A percentile compares a stretch with the other conserved stretches of the same genome.
phyloP scores from a whole-genome alignment of 2,329 filamentous ascomycete species.

The Emergomyces pasteurianus region DNA sequence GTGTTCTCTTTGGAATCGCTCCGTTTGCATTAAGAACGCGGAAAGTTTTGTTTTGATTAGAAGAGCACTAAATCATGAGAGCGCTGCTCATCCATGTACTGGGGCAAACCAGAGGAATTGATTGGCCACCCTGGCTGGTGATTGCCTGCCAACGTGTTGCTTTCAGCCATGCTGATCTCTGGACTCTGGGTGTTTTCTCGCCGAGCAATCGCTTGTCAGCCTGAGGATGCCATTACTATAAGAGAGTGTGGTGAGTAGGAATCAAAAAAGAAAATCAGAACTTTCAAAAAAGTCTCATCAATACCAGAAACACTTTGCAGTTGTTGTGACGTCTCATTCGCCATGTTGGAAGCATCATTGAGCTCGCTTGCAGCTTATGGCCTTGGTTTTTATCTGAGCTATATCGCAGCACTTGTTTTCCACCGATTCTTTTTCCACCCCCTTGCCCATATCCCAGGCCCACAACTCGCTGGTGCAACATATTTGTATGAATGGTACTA shows the following conservation, averaged over 20 bases:
- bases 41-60: too few relatives aligned
- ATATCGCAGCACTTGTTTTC: slow-evolving; percentile 1
- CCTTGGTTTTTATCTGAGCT: not conserved
- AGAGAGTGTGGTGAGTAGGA: not conserved
- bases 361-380: not conserved
- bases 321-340: not conserved
- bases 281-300: not conserved
- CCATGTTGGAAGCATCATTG: not conserved
- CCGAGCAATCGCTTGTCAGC: not conserved
- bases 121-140: not conserved
- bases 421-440: slow-evolving; percentile 19
- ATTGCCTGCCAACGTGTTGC: not conserved
- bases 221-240: not conserved
- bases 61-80: too few relatives aligned
- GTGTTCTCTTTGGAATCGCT: not conserved
- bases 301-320: not conserved
- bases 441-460: slow-evolving; percentile 17
- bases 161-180: not conserved
- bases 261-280: not conserved
- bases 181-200: not conserved
- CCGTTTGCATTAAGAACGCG: not conserved
- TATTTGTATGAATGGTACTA: slow-evolving; percentile 18
- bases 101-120: not conserved
- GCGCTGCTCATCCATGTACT: too few relatives aligned
- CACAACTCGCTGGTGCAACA: slow-evolving; percentile 17